phyloP scores from a whole-genome alignment of 768 basidiomycete species.

The Mycena sanguinolenta region DNA sequence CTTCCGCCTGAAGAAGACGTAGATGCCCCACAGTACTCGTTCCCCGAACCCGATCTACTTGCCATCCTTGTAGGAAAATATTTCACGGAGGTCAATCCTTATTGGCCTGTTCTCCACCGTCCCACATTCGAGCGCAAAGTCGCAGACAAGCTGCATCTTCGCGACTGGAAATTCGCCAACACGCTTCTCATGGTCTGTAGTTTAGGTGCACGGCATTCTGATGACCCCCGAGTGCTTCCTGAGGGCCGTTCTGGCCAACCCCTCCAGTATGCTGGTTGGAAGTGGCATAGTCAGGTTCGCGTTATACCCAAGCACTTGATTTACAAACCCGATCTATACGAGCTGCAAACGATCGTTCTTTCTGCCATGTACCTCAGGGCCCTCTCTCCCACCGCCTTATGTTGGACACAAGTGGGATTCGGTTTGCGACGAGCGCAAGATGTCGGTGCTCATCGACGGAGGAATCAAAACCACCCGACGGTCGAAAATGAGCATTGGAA shows the following conservation, averaged over 20 bases:
- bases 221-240: slow-evolving; percentile 69
- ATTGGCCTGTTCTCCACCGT: slow-evolving; percentile 78
- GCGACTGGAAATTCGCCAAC: slow-evolving; percentile 60
- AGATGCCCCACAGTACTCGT: slow-evolving; percentile 50
- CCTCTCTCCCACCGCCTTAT: slow-evolving; percentile 55
- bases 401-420: slow-evolving; percentile 74
- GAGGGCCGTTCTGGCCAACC: slow-evolving; percentile 11
- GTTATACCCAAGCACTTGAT: slow-evolving; percentile 29
- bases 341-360: slow-evolving; percentile 31
- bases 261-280: slow-evolving; percentile 66
- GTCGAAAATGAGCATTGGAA: slow-evolving; percentile 75
- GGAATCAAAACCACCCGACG: slow-evolving; percentile 47
- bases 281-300: slow-evolving; percentile 61
- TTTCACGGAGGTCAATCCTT: slow-evolving; percentile 62
- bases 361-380: slow-evolving; percentile 58
- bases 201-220: slow-evolving; percentile 67
- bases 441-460: slow-evolving; percentile 65
- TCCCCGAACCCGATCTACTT: slow-evolving; percentile 68
- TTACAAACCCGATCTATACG: slow-evolving; percentile 30
- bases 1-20: too few relatives aligned
- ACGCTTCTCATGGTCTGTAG: slow-evolving; percentile 55
- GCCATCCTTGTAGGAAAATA: slow-evolving; percentile 69
- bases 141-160: slow-evolving; percentile 62
- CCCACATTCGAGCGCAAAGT: slow-evolving; percentile 75
- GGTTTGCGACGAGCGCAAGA: slow-evolving; percentile 73